Base-by-base conservation (phyloP, 1,284 basidiomycete genomes). In the Fomes fomentarius region DNA sequence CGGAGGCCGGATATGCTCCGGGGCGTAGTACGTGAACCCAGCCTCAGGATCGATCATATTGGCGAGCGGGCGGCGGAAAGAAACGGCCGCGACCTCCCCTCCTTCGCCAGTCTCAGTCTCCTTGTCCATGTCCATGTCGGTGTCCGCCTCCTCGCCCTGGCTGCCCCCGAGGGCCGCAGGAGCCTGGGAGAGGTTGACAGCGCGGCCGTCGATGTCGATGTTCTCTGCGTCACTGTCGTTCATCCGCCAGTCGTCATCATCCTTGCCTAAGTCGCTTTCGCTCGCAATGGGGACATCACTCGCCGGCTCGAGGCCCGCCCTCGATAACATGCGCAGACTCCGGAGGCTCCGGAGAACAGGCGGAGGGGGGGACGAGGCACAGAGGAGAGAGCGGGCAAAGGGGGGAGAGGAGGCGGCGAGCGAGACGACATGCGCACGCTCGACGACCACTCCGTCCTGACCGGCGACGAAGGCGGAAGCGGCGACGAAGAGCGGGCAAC, bases 401-500 rank as follows among this genome's bases (percentile, higher is more conserved):
- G 43, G 43, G 28, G 15, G 28, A 40, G 15, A 22, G 19, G 15
- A 26, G 34, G 12, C 11, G 17, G 12, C 10, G 22, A 42, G 25
- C 26, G 26, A 15, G 37, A 17, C 14, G 42, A 19, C 3, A 34
- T 19, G 1, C 8, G 21, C 33, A 19, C 41, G 30, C 35, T 37
- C 14, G 50, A 45, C 5, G 50, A 39, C 6, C n/a, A 22, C 8
- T 31, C 34, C 25, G 43, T 35, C 30, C n/a, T 22, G 24, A 47
- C 21, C 22, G 51, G 51, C 10, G 51, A 52, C 22, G 51, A 52
- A 2, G 51, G 51, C 30, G 51, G 51, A 15, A 52, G 51, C 14
- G 38, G 45, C 4, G 51, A 52, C n/a, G n/a, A n/a, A n/a, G n/a
- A n/a, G n/a, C n/a, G n/a, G n/a, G n/a, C n/a, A n/a, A n/a, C n/a